Percentiles rank a stretch among this genome's conserved stretches.
Evolutionary conservation across 192 early-diverging fungal genomes (phyloP).

Genomic region (Cetraspora pellucida): DNA sequence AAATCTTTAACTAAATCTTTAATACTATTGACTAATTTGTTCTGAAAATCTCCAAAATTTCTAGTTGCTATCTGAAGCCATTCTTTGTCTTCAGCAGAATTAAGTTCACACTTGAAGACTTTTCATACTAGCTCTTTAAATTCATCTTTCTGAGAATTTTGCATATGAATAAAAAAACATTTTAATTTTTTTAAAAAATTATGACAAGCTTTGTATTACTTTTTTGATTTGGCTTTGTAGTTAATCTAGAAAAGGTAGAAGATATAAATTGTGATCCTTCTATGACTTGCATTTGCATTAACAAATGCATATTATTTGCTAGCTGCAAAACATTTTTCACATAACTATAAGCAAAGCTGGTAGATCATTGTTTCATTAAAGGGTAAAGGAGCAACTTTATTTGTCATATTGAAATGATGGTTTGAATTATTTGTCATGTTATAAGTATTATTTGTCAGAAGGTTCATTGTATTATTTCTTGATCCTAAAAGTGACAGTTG

Average conservation of each 20-base stretch:
- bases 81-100: not conserved
- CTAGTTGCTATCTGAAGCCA: not conserved
- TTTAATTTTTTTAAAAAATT: not conserved
- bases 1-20: not conserved
- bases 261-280: not conserved
- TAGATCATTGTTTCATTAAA: not conserved
- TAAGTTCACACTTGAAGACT: not conserved
- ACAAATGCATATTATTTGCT: conserved; percentile 7
- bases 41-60: not conserved
- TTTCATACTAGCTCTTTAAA: not conserved
- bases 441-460: not conserved
- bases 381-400: not conserved
- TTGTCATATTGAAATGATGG: not conserved
- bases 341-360: not conserved
- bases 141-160: not conserved
- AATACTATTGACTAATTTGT: not conserved
- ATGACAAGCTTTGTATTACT: not conserved
- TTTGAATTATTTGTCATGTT: not conserved
- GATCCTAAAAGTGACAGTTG: not conserved
- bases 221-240: not conserved
- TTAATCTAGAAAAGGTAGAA: not conserved
- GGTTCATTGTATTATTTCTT: not conserved
- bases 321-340: not conserved
- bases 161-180: not conserved
- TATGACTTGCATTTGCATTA: not conserved